Base-by-base conservation (phyloP, 805 yeast species). In the Lipomyces starkeyi region DNA sequence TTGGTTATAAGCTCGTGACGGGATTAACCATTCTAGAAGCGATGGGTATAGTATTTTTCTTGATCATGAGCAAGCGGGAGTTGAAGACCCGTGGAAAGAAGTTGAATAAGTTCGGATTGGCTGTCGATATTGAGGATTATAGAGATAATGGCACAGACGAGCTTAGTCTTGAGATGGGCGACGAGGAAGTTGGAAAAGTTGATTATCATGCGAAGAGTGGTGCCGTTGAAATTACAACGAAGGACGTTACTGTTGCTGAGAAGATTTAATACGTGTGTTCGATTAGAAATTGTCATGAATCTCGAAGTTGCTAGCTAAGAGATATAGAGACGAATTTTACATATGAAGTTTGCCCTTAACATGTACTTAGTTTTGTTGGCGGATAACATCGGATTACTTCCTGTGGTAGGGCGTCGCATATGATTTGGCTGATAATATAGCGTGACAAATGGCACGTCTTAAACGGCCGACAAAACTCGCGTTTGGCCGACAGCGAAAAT, bases 1-100 rank as follows among this genome's bases (percentile, higher is more conserved):
- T 74, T 61, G 78, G 78, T 1, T 75, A 69, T 59, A 60, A 66
- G 59, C 61, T 58, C 9, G 32, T 68, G 67, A 32, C 73, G 67
- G 65, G 47, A n/a, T 52, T 61, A 43, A 14, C 22, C 32, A 53
- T 17, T 13, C 34, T 37, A 6, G 60, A 54, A 43, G 60, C 29
- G 9, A 7, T 59, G 53, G 35, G 47, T 8, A 7, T 61, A 37
- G 66, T 75, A 22, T 59, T 58, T 27, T 58, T 58, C 37, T n/a
- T 34, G 53, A 14, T 29, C 32, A 58, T 58, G 61, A 25, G 49
- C 53, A 34, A 37, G 40, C 61, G 61, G 4, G 61, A 58, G 56
- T 35, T 27, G 49, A 40, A 58, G 58, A 22, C 37, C 34, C 47
- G 32, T 6, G 35, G 35, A 27, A 59, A 27, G 22, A 37, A 40